phyloP scores from a whole-genome alignment of 495 filamentous ascomycete genomes.

The Trichoderma reesei region DNA sequence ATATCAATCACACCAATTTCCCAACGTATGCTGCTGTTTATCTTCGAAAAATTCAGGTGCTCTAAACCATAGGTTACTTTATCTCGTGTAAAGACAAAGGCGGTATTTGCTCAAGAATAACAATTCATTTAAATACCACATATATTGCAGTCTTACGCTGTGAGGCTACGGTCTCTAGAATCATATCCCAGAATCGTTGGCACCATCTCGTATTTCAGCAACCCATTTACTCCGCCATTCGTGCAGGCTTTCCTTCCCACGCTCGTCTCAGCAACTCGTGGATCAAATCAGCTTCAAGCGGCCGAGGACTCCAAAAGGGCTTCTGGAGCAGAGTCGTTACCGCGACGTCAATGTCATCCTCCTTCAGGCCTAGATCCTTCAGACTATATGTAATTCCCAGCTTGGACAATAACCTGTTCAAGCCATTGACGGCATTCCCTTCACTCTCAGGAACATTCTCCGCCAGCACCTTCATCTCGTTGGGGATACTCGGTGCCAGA shows the following conservation, averaged over 20 bases:
- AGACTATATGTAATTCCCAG: constrained; percentile 45
- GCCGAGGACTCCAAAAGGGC: not conserved
- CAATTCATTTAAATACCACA: no score
- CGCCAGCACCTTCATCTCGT: constrained; percentile 26
- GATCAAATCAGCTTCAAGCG: not conserved
- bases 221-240: not conserved
- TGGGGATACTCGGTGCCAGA: constrained; percentile 47
- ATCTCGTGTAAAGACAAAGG: no score
- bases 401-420: constrained; percentile 48
- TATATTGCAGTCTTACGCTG: no score
- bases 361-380: constrained; percentile 50
- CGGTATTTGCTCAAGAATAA: no score
- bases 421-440: constrained; percentile 21
- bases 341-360: constrained; percentile 51
- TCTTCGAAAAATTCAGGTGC: no score
- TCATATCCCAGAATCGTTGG: no score
- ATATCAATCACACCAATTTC: no score
- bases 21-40: no score
- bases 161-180: no score
- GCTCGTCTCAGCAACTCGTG: not conserved
- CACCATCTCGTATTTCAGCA: no score
- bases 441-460: not conserved
- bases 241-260: not conserved
- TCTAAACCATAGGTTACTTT: no score
- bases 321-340: constrained; percentile 35